Evolutionary conservation across 768 basidiomycete genomes (phyloP).

Genomic region (Suillus sp.): DNA sequence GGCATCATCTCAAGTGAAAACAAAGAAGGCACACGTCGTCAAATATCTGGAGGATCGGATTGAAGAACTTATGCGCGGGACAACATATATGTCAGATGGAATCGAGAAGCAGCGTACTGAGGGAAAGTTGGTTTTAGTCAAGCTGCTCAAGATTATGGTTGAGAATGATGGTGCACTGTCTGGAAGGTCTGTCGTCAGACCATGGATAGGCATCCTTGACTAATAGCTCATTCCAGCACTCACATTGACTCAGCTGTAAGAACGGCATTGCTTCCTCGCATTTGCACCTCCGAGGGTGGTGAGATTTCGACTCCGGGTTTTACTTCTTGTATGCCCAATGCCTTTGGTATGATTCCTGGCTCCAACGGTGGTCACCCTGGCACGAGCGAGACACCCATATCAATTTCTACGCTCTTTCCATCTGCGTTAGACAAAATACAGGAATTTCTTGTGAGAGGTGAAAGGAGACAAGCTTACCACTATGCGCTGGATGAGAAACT

Average conservation of each 20-base stretch:
- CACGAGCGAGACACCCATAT: constrained; percentile 53
- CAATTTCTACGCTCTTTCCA: constrained; percentile 58
- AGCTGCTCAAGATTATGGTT: constrained; percentile 76
- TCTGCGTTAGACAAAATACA: constrained; percentile 78
- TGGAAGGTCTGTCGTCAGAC: constrained; percentile 61
- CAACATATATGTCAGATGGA: constrained; percentile 65
- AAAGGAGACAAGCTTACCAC: constrained; percentile 83
- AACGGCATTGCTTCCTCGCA: constrained; percentile 63
- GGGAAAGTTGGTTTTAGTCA: constrained; percentile 74
- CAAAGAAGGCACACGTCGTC: constrained; percentile 77
- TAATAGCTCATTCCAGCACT: constrained; percentile 42
- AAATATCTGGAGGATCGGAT: constrained; percentile 77
- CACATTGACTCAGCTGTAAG: constrained; percentile 77
- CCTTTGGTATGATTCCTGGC: constrained; percentile 19
- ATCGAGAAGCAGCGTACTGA: constrained; percentile 63
- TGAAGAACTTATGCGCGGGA: constrained; percentile 75
- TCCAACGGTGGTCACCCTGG: constrained; percentile 23
- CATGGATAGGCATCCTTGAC: constrained; percentile 11
- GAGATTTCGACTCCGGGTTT: constrained; percentile 34
- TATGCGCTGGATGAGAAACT: constrained; percentile 87
- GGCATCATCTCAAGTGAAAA: constrained; percentile 63
- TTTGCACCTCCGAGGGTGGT: constrained; percentile 37
- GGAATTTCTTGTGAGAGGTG: constrained; percentile 76
- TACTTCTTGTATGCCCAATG: constrained; percentile 27
- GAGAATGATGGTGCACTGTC: constrained; percentile 87